Conservation (phyloP, 805 yeast species). For the Suhomyces sp. region DNA sequence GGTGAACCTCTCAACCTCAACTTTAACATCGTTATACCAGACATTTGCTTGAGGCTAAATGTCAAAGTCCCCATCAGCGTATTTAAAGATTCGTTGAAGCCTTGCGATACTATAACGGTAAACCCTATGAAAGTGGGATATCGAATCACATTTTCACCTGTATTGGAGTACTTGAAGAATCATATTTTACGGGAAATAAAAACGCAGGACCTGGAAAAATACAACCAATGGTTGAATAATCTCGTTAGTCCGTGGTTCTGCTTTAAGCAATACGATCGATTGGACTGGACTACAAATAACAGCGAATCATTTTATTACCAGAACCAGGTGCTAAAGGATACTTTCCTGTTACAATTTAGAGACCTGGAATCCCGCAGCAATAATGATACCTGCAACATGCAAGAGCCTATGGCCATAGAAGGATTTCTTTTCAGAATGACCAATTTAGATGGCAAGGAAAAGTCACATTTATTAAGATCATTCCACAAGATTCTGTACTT, state of each 20-base stretch:
- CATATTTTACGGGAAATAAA: slow-evolving; percentile 33
- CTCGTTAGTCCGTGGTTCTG: slow-evolving; percentile 46
- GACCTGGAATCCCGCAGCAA: slow-evolving; percentile 24
- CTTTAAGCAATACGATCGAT: slow-evolving; percentile 66
- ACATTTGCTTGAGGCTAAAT: slow-evolving; percentile 41
- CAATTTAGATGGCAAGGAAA: slow-evolving; percentile 44
- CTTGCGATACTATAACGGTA: slow-evolving; percentile 9
- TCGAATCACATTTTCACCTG: slow-evolving; percentile 17
- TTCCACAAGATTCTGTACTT: slow-evolving; percentile 60
- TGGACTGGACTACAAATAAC: slow-evolving; percentile 49
- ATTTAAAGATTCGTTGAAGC: slow-evolving; percentile 9
- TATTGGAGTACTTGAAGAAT: slow-evolving; percentile 39
- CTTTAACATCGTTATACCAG: slow-evolving; percentile 44
- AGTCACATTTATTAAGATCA: slow-evolving; percentile 32
- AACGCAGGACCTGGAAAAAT: slow-evolving; percentile 6
- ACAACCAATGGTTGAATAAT: slow-evolving; percentile 19
- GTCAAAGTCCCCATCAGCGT: slow-evolving; percentile 42
- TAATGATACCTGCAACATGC: background rate
- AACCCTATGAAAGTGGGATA: slow-evolving; percentile 21
- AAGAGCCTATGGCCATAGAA: slow-evolving; percentile 75
- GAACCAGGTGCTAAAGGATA: slow-evolving; percentile 34
- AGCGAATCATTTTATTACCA: slow-evolving; percentile 28
- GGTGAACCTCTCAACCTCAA: slow-evolving; percentile 29
- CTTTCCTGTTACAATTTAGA: slow-evolving; percentile 58
- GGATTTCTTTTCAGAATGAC: slow-evolving; percentile 69